Base-by-base conservation (phyloP, 2,329 filamentous ascomycete genomes). In the Penicillium sp. region DNA sequence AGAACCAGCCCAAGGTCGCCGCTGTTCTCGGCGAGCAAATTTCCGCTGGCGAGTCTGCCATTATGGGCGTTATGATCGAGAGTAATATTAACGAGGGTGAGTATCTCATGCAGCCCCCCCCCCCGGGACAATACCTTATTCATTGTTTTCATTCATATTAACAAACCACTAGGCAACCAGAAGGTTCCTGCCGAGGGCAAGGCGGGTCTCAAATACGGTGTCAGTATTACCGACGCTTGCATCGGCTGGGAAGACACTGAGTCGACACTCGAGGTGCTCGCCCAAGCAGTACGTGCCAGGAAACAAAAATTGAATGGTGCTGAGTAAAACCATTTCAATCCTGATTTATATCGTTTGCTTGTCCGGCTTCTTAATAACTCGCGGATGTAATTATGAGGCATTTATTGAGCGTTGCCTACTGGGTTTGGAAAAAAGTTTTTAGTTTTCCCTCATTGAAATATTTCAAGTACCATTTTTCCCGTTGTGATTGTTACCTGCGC, bases 51-150 rank as follows among this genome's bases (percentile, higher is more conserved):
- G 93, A 97, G 79, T 83, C 83, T 3, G 88, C 81, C 45, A 94
- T 99, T 69, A 93, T 97, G 86, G 94, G 94, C 67, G 91, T 97
- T 56, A 99, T 99, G 94, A 96, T 99, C 68, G 94, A 99, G 81
- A 95, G 90, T 75, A 90, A 97, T 75, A 95, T 97, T 77, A 89
- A 93, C 68, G 93, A 97, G 79, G 92, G 90, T 89, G 74, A 68
- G 81, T 71, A 33, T 42, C n/a, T n/a, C n/a, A n/a, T n/a, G n/a
- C n/a, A n/a, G n/a, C n/a, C n/a, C n/a, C n/a, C n/a, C n/a, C n/a
- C n/a, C n/a, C n/a, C n/a, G n/a, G n/a, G n/a, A n/a, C 18, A 42
- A 39, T 23, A 26, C 7, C 18, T 34, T n/a, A 3, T 42, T 42
- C 36, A 36, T 33, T 36, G 29, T 33, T 29, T 48, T 33, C 3